Evolutionary conservation across 2,329 filamentous ascomycete genomes (phyloP), one percentile per base, ranked within the genome.

Genomic region (Monilinia vaccinii-corymbosi): DNA sequence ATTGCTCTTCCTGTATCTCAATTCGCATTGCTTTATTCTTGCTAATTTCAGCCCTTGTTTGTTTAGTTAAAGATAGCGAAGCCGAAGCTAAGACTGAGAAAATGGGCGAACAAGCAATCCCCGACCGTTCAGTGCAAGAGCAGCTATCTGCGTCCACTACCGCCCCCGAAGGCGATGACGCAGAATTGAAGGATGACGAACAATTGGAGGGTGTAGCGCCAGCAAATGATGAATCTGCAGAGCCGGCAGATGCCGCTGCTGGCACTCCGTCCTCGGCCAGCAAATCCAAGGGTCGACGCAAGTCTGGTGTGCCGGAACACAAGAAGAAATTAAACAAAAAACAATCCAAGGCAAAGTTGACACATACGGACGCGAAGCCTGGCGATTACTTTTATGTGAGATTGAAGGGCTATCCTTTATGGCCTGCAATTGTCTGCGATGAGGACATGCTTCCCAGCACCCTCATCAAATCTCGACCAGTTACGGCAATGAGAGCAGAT

Each of bases 391-490:
- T 88, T 76, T 86, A 96, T 71, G 91, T 95, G 65, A 89, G 92
- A 74, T 85, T 99, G 74, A 96, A 95, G 79, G 94, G 93, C 62
- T 96, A 90, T 74, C 90, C 94, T 36, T 87, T 90, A 44, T 99
- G 94, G 94, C 94, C 94, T 18, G 87, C 91, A 58, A 89, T 99
- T 71, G 85, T 99, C 68, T 94, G 90, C 73, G 91, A 96, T 72
- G 93, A 99, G 74, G 86, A 87, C 63, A 97, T 99, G 87, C 84
- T 99, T 23, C 93, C 94, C 2, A 79, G 85, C 61, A 84, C 81
- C 16, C 81, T 99, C 28, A 76, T 95, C 58, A 88, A 81, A 69
- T 83, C 82, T 49, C 87, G 94, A 63, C 94, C 93, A 10, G 89
- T 96, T 57, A 91, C 90, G 48, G 91, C 93, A 25, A 85, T 84